Evolutionary conservation across 2,329 filamentous ascomycete genomes (phyloP), one percentile per base, ranked within the genome.

Genomic region (Alternaria conjuncta): DNA sequence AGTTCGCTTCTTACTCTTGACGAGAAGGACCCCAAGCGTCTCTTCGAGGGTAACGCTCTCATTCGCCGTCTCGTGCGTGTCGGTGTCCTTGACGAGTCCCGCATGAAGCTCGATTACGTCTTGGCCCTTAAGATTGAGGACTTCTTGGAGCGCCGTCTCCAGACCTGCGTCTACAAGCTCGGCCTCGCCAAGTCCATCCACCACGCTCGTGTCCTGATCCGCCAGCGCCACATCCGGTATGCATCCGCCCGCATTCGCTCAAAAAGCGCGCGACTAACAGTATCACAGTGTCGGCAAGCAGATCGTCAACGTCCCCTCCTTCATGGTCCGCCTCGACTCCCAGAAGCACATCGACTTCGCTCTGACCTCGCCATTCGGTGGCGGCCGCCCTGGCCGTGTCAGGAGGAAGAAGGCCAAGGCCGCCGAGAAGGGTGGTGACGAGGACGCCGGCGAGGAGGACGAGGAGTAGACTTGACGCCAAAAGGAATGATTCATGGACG

Each of bases 21-120:
- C 83, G 96, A 99, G 89, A 99, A 99, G 89, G 96, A 99, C 88
- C 96, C 96, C 85, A 98, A 98, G 92, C 94, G 96, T 87, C 94
- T 99, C 77, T 99, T 99, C 89, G 96, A 99, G 90, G 96, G 96
- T 86, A 99, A 99, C 86, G 96, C 96, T 84, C 90, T 99, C 84
- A 99, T 99, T 92, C 96, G 96, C 85, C 96, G 96, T 92, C 94
- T 99, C 77, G 96, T 99, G 76, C 96, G 96, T 85, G 94, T 98
- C 84, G 96, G 96, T 93, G 96, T 99, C 82, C 93, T 99, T 82
- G 96, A 99, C 85, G 96, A 99, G 89, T 94, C 94, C 84, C 96
- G 96, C 90, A 99, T 99, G 96, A 99, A 97, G 92, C 96, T 99
- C 89, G 96, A 99, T 97, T 97, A 99, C 92, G 96, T 99, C 83